phyloP scores from a whole-genome alignment of 306 rosid species.

The Canavalia ensiformis region DNA sequence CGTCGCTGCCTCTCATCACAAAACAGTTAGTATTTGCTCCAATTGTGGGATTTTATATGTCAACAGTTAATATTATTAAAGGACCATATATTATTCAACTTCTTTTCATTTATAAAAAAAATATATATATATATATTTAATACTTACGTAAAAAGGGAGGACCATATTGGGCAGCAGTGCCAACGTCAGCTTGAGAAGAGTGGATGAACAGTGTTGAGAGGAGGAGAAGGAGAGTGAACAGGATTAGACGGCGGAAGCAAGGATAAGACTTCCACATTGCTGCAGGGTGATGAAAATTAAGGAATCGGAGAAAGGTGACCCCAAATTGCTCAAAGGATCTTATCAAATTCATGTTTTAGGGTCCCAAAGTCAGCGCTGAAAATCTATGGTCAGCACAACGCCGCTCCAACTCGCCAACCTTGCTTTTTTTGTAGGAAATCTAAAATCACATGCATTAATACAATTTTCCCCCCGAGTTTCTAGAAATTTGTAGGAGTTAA shows the following conservation, averaged over 20 bases:
- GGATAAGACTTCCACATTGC: conserved; percentile 42
- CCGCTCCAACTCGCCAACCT: not conserved
- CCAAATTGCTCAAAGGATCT: not conserved
- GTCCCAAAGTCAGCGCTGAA: not conserved
- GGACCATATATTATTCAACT: too few species aligned
- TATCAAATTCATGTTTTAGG: not conserved
- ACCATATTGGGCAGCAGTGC: conserved; percentile 64
- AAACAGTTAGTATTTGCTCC: not conserved
- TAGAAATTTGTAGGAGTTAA: not conserved
- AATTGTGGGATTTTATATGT: too few species aligned
- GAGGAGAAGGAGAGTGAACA: conserved; percentile 41
- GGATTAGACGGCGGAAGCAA: not conserved
- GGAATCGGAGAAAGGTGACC: not conserved
- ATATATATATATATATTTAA: too few species aligned
- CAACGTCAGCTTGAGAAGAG: conserved; percentile 62
- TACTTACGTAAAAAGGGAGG: conserved; percentile 75
- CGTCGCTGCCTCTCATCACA: conserved; percentile 56
- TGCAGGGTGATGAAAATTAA: conserved; percentile 6
- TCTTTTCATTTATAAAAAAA: too few species aligned
- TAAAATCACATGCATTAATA: not conserved
- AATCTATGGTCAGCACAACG: not conserved
- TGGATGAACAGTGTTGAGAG: conserved; percentile 47
- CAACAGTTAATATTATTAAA: too few species aligned
- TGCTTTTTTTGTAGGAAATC: not conserved
- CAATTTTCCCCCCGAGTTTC: not conserved